Percentiles rank a stretch among this genome's conserved stretches.
These are phyloP conservation scores for Soucietia sequanensis DNA, from an alignment of 805 yeast species.

Conservation along the genomic window DNA sequence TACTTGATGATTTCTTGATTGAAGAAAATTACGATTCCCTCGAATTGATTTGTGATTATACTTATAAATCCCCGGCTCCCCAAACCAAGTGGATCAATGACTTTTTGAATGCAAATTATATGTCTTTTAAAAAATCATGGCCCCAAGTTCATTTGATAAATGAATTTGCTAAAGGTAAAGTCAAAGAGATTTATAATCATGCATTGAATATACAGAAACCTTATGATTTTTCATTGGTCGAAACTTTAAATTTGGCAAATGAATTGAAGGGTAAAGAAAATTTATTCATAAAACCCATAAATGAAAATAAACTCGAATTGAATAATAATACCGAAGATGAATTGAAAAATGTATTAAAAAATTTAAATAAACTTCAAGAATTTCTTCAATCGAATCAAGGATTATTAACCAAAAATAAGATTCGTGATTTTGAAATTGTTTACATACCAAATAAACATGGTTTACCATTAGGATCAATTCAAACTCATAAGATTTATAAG, in stretches of 20 bases:
- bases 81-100: slow-evolving; percentile 14
- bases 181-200: not conserved
- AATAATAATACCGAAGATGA: not conserved
- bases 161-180: slow-evolving; percentile 13
- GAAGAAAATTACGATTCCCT: slow-evolving; percentile 25
- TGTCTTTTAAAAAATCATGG: slow-evolving; percentile 24
- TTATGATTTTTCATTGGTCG: slow-evolving; percentile 10
- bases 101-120: slow-evolving; percentile 19
- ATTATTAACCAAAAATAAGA: slow-evolving; percentile 20
- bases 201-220: not conserved
- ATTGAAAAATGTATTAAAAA: slow-evolving; percentile 7
- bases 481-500: slow-evolving; percentile 24
- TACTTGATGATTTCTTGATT: slow-evolving; percentile 26
- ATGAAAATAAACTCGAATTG: too few relatives aligned
- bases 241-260: slow-evolving; percentile 6
- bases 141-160: slow-evolving; percentile 35
- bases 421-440: slow-evolving; percentile 29
- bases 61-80: slow-evolving; percentile 23
- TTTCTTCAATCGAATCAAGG: slow-evolving; percentile 20
- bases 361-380: slow-evolving; percentile 15
- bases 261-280: not conserved
- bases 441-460: slow-evolving; percentile 32
- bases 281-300: too few relatives aligned
- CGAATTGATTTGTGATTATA: slow-evolving; percentile 23
- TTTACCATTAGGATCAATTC: slow-evolving; percentile 26